A percentile compares a stretch with the other conserved stretches of the same genome.
Conservation (phyloP, 306 rosid species). For the Hylodesmum podocarpum region DNA sequence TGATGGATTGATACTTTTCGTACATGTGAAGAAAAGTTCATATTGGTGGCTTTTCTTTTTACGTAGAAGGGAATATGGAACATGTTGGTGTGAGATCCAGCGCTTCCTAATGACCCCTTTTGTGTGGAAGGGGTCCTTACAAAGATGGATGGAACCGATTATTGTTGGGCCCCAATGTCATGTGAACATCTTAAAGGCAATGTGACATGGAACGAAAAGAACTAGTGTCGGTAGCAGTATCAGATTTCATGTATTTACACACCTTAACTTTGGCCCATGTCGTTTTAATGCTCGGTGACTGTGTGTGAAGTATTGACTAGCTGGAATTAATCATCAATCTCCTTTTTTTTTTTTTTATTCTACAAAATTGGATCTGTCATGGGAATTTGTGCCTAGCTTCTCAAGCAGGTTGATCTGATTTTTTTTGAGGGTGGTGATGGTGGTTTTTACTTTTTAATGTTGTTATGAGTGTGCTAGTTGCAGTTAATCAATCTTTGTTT, state of each 20-base stretch:
- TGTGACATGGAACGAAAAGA: slow-evolving; percentile 40
- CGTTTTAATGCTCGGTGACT: slow-evolving; percentile 30
- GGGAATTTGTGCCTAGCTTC: slow-evolving; percentile 21
- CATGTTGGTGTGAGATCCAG: slow-evolving; percentile 44
- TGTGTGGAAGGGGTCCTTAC: slow-evolving; percentile 26
- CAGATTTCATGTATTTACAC: slow-evolving; percentile 43
- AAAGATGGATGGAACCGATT: slow-evolving; percentile 16
- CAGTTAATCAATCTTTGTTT: slow-evolving; percentile 7
- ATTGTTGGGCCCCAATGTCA: slow-evolving; percentile 54
- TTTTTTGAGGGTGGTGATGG: background rate
- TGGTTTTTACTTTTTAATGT: background rate
- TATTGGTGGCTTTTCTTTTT: slow-evolving; percentile 27
- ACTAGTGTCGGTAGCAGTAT: slow-evolving; percentile 57
- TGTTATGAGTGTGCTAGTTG: slow-evolving; percentile 1
- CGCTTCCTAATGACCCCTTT: slow-evolving; percentile 20
- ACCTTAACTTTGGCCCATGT: slow-evolving; percentile 21
- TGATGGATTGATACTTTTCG: slow-evolving; percentile 50
- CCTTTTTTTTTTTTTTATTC: background rate
- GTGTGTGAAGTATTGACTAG: slow-evolving; percentile 34
- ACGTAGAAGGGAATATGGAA: slow-evolving; percentile 22
- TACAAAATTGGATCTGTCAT: slow-evolving; percentile 40
- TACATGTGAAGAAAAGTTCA: slow-evolving; percentile 52
- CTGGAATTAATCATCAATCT: slow-evolving; percentile 26
- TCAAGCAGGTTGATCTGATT: slow-evolving; percentile 14
- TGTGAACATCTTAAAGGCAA: slow-evolving; percentile 50